A percentile compares a stretch with the other conserved stretches of the same genome.
These are phyloP conservation scores for Leonotis leonurus DNA, from an alignment of 257 asterid genomes.

Conservation along the genomic window DNA sequence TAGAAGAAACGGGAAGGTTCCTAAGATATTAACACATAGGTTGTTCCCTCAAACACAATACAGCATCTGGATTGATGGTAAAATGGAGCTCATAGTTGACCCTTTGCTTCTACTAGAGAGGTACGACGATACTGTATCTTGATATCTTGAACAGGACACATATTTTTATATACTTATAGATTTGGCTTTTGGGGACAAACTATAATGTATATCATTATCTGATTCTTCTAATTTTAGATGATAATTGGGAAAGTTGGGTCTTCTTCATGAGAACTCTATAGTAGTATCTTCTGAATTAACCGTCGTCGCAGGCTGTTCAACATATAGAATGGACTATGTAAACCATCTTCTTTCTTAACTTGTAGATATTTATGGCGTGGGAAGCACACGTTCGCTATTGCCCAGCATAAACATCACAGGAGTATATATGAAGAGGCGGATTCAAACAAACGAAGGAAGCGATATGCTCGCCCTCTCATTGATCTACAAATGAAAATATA, in stretches of 20 bases:
- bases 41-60: conserved; percentile 86
- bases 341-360: not conserved
- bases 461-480: conserved; percentile 96
- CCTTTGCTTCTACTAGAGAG: conserved; percentile 92
- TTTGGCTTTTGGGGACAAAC: no score
- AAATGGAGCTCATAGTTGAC: conserved; percentile 97
- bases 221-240: no score
- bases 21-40: conserved; percentile 91
- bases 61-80: conserved; percentile 99
- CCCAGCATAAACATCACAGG: conserved; percentile 85
- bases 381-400: conserved; percentile 88
- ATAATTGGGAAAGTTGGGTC: no score
- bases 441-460: conserved; percentile 84
- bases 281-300: no score
- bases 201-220: no score
- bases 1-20: conserved; percentile 96
- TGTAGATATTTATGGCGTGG: conserved; percentile 90
- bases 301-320: no score
- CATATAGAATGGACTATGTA: not conserved
- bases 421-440: conserved; percentile 87
- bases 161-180: not conserved
- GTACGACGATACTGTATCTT: conserved; percentile 29
- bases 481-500: conserved; percentile 90
- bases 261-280: no score
- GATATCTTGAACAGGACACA: not conserved